phyloP scores from a whole-genome alignment of 2,329 filamentous ascomycete species.

The Pseudocercospora vitis region DNA sequence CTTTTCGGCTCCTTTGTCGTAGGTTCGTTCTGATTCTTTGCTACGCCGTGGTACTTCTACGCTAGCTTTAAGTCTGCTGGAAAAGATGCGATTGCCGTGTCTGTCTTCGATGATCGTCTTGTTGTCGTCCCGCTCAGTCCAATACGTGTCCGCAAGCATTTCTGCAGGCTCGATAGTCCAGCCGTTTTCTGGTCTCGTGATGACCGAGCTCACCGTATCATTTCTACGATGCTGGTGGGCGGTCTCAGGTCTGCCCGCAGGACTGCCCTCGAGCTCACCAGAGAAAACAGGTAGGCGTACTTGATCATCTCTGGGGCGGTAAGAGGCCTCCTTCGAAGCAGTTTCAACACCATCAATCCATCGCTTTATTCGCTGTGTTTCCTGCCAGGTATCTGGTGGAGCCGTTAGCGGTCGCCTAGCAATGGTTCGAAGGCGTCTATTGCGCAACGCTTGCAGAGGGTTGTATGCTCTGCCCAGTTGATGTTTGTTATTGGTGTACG shows the following conservation, averaged over 20 bases:
- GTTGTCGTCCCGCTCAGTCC: conserved; percentile 80
- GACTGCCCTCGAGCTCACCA: conserved; percentile 31
- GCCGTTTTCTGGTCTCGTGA: conserved; percentile 73
- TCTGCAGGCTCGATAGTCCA: conserved; percentile 84
- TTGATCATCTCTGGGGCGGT: conserved; percentile 40
- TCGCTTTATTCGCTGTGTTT: conserved; percentile 66
- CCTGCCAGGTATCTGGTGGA: conserved; percentile 72
- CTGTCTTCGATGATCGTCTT: conserved; percentile 79
- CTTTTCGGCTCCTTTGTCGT: conserved; percentile 13
- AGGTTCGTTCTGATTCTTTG: conserved; percentile 21
- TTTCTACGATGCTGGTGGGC: conserved; percentile 37
- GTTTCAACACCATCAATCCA: conserved; percentile 74
- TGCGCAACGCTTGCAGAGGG: conserved; percentile 87
- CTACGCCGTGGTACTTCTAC: conserved; percentile 29
- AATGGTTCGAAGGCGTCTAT: conserved; percentile 78
- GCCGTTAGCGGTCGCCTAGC: conserved; percentile 74
- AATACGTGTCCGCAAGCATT: conserved; percentile 84
- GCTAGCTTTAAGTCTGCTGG: conserved; percentile 33
- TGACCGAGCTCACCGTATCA: conserved; percentile 54
- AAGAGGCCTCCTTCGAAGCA: conserved; percentile 42
- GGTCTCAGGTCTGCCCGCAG: conserved; percentile 13
- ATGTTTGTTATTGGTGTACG: conserved; percentile 40
- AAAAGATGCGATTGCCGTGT: conserved; percentile 71
- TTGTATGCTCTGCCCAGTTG: conserved; percentile 75
- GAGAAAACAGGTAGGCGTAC: conserved; percentile 32